A percentile compares a stretch with the other conserved stretches of the same genome.
Evolutionary conservation across 2,329 filamentous ascomycete genomes (phyloP).

Genomic region (Metarhizium anisopliae): DNA sequence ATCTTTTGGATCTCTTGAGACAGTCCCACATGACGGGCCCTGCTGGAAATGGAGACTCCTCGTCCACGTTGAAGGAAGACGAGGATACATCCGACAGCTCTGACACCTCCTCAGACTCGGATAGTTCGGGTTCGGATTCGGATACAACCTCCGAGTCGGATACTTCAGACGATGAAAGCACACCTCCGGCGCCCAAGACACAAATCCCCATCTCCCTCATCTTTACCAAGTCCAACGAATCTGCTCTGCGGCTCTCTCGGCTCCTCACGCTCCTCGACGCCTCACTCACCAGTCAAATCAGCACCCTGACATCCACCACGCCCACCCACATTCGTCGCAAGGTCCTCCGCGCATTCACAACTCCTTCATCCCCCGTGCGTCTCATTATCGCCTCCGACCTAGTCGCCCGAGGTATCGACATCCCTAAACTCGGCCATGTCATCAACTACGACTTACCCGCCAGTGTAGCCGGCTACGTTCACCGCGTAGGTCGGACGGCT

Average conservation of each 20-base stretch:
- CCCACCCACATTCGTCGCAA: constrained; percentile 62
- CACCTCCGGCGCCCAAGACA: constrained; percentile 6
- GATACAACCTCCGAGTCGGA: constrained; percentile 27
- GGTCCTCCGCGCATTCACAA: constrained; percentile 58
- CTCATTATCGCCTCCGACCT: constrained; percentile 87
- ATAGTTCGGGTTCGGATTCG: constrained; percentile 13
- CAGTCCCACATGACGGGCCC: constrained; percentile 37
- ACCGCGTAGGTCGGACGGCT: constrained; percentile 85
- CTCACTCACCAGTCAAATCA: constrained; percentile 45
- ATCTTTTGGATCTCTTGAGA: constrained; percentile 68
- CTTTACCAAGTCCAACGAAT: constrained; percentile 87
- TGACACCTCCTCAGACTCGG: constrained; percentile 21
- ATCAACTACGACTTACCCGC: constrained; percentile 89
- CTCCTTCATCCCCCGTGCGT: constrained; percentile 55
- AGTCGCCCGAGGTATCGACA: constrained; percentile 83
- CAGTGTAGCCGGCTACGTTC: constrained; percentile 75
- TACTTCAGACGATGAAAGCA: constrained; percentile 2
- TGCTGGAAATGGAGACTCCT: constrained; percentile 4
- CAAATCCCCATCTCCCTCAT: constrained; percentile 52
- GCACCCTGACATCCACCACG: constrained; percentile 69
- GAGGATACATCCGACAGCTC: constrained; percentile 10
- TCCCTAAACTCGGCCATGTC: constrained; percentile 70
- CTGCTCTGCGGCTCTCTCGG: constrained; percentile 75
- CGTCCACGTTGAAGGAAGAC: neutral
- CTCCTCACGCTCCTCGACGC: constrained; percentile 63